Conservation (phyloP, 129 eudicot genomes). For the Deinandra increscens region DNA sequence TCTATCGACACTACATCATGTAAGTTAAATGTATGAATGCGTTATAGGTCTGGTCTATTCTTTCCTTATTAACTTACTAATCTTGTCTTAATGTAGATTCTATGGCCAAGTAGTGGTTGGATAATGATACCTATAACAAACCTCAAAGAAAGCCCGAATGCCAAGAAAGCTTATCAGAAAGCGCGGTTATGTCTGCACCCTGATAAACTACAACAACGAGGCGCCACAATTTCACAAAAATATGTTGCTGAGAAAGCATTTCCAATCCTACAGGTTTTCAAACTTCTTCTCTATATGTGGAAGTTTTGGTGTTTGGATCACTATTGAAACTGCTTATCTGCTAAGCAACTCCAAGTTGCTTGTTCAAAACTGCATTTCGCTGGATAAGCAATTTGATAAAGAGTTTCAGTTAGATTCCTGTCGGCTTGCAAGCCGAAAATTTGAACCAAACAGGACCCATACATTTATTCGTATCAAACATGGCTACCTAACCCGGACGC, state of each 20-base stretch:
- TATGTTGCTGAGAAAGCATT: slow-evolving; percentile 77
- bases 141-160: slow-evolving; percentile 58
- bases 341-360: not conserved
- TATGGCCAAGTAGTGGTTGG: slow-evolving; percentile 88
- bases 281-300: not conserved
- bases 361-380: not conserved
- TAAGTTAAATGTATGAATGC: slow-evolving; percentile 4
- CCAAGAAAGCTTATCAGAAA: slow-evolving; percentile 79
- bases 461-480: too few relatives aligned
- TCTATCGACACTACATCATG: slow-evolving; percentile 72
- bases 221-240: slow-evolving; percentile 59
- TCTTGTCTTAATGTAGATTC: slow-evolving; percentile 39
- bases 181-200: slow-evolving; percentile 79
- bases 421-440: too few relatives aligned
- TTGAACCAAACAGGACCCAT: too few relatives aligned
- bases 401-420: too few relatives aligned
- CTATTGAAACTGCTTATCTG: not conserved
- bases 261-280: slow-evolving; percentile 64
- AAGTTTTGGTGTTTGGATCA: not conserved
- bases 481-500: too few relatives aligned
- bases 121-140: slow-evolving; percentile 39
- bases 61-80: not conserved
- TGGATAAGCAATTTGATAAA: not conserved
- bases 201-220: slow-evolving; percentile 77
- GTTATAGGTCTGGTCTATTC: not conserved